A percentile compares a stretch with the other conserved stretches of the same genome.
Evolutionary conservation across 2,329 filamentous ascomycete genomes (phyloP).

Genomic region (Pyrenophora tritici-repentis): DNA sequence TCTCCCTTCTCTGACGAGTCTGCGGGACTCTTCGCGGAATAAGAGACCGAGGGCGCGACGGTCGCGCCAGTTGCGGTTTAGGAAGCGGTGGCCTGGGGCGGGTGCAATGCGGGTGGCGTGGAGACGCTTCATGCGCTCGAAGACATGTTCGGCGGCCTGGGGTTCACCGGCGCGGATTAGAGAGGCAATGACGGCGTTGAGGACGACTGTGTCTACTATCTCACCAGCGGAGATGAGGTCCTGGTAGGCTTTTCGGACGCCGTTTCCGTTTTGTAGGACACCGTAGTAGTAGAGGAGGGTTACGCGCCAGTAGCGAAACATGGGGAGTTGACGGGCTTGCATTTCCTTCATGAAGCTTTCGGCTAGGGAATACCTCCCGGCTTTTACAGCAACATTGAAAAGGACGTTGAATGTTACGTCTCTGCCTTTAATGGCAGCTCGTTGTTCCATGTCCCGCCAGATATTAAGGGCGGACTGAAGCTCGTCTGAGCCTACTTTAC

Average conservation of each 20-base stretch:
- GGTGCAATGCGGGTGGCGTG: constrained; percentile 48
- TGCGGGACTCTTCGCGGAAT: constrained; percentile 52
- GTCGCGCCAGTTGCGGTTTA: constrained; percentile 49
- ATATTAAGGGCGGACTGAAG: constrained; percentile 72
- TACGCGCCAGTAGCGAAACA: constrained; percentile 80
- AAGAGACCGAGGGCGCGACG: constrained; percentile 53
- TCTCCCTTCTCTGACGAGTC: constrained; percentile 50
- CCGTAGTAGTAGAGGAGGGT: constrained; percentile 85
- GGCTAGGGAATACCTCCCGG: constrained; percentile 80
- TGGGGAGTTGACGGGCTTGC: constrained; percentile 66
- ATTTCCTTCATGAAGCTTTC: constrained; percentile 87
- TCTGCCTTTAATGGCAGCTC: constrained; percentile 67
- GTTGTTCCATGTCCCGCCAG: constrained; percentile 89
- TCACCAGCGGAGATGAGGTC: constrained; percentile 85
- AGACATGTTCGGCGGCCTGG: constrained; percentile 76
- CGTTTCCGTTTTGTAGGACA: constrained; percentile 71
- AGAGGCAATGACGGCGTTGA: constrained; percentile 85
- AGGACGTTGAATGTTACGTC: constrained; percentile 91
- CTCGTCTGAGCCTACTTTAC: constrained; percentile 62
- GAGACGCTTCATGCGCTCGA: constrained; percentile 77
- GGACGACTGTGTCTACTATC: constrained; percentile 81
- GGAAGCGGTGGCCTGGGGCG: constrained; percentile 34
- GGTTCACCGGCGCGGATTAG: constrained; percentile 78
- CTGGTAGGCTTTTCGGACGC: constrained; percentile 75
- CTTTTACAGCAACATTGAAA: constrained; percentile 85